Evolutionary conservation across 495 filamentous ascomycete genomes (phyloP).

Genomic region (Ascodesmis nigricans): DNA sequence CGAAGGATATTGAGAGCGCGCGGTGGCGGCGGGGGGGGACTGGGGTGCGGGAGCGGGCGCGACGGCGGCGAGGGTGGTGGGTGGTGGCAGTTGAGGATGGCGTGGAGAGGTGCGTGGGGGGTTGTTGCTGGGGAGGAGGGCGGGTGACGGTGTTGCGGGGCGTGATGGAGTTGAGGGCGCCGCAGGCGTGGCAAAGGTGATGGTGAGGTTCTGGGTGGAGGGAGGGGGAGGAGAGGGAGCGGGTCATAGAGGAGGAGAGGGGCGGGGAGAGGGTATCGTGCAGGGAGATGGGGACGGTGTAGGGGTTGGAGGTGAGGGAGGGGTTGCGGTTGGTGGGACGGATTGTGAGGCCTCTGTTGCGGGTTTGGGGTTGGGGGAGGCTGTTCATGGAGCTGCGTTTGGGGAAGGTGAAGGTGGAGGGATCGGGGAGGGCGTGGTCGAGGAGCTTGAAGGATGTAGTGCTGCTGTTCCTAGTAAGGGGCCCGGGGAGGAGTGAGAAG

Average conservation of each 20-base stretch:
- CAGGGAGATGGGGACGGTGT: too few species aligned
- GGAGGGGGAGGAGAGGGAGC: neutral
- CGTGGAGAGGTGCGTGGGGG: constrained; percentile 4
- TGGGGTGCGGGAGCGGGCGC: neutral
- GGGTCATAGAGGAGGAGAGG: neutral
- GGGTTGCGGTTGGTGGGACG: constrained; percentile 74
- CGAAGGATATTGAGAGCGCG: neutral
- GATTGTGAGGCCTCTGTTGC: constrained; percentile 85
- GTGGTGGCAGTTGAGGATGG: constrained; percentile 3
- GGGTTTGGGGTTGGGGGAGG: constrained; percentile 85
- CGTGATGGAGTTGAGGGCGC: neutral
- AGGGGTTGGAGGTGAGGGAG: constrained; percentile 78
- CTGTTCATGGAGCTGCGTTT: too few species aligned
- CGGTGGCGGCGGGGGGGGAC: neutral
- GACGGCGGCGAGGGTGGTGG: neutral
- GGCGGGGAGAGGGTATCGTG: constrained; percentile 45
- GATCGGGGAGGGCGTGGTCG: constrained; percentile 7
- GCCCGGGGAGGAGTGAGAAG: constrained; percentile 3
- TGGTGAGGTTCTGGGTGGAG: neutral
- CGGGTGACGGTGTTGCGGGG: neutral
- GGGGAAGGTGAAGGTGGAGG: too few species aligned
- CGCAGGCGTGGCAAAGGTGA: neutral
- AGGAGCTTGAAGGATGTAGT: too few species aligned
- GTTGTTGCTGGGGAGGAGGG: neutral
- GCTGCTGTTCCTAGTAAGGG: too few species aligned